Base-by-base conservation (phyloP, 2,329 filamentous ascomycete genomes). In the Fusarium virguliforme region DNA sequence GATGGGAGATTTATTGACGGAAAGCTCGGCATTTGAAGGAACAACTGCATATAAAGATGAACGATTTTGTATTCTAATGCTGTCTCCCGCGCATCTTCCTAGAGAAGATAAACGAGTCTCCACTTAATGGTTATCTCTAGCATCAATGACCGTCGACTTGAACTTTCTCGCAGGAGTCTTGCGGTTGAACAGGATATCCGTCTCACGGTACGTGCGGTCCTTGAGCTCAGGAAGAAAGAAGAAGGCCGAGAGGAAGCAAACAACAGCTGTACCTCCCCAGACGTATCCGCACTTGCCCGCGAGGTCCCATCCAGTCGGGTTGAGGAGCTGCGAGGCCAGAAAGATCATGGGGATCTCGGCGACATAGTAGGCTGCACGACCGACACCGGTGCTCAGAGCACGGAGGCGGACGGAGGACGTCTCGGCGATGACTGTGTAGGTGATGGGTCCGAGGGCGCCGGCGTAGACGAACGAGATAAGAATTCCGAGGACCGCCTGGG, bases 301-400 rank as follows among this genome's bases (percentile, higher is more conserved):
- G 26, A 86, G 78, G 77, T 86, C 77, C 75, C 74, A 73, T 78
- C 81, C 83, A 5, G 78, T 80, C 3, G 84, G 78, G 83, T 90
- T 90, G 70, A 90, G 87, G 84, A 90, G 87, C 72, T 85, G 88
- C 68, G 83, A 86, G 8, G 83, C 77, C 10, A 89, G 84, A 84
- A 88, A 91, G 76, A 91, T 91, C 76, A 87, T 89, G 75, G 89
- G 89, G 77, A 91, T 91, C 63, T 91, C 85, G 64, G 89, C 83
- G 15, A 89, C 73, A 78, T 91, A 91, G 83, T 91, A 91, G 9
- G 84, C 80, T 59, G 80, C 89, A 75, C 89, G 89, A 75, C 89
- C 89, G 54, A 91, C 81, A 78, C 88, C 89, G 9, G 89, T 91
- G 9, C 87, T 91, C 38, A 91, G 79, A 34, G 89, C 86, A 50